phyloP scores from a whole-genome alignment of 177 flowering plant genomes.

The Tripterygium wilfordii region DNA sequence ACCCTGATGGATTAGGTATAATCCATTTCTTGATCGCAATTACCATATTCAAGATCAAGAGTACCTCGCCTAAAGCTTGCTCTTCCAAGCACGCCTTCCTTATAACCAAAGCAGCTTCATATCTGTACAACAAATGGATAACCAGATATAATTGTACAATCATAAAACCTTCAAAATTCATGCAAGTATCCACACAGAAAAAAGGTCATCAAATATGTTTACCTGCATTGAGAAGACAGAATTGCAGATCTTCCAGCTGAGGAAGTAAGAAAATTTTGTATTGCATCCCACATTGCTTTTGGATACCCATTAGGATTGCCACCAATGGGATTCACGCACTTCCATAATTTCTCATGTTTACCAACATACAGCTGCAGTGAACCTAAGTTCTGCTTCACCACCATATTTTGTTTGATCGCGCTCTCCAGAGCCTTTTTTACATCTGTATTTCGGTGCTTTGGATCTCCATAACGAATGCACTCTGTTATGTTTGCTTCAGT shows the following conservation, averaged over 20 bases:
- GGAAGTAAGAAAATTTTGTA: constrained; percentile 52
- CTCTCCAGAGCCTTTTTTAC: constrained; percentile 59
- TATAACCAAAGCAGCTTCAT: constrained; percentile 66
- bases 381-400: constrained; percentile 54
- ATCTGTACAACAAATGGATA: constrained; percentile 34
- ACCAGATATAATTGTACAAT: background rate
- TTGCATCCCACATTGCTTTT: constrained; percentile 58
- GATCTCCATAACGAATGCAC: constrained; percentile 72
- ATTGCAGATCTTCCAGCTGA: constrained; percentile 58
- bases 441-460: constrained; percentile 47
- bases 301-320: constrained; percentile 45
- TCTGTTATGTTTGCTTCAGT: constrained; percentile 78
- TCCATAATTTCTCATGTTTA: constrained; percentile 68
- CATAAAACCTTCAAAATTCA: background rate
- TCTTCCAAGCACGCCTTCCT: constrained; percentile 51
- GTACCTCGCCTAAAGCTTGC: constrained; percentile 60
- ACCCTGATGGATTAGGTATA: constrained; percentile 53
- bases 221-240: constrained; percentile 74
- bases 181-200: background rate
- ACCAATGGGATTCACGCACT: constrained; percentile 67
- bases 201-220: background rate
- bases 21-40: constrained; percentile 64
- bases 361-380: constrained; percentile 46
- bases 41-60: constrained; percentile 66
- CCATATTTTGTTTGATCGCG: constrained; percentile 67